A percentile compares a stretch with the other conserved stretches of the same genome.
phyloP scores from a whole-genome alignment of 768 basidiomycete genomes.

The Amanita thiersii region DNA sequence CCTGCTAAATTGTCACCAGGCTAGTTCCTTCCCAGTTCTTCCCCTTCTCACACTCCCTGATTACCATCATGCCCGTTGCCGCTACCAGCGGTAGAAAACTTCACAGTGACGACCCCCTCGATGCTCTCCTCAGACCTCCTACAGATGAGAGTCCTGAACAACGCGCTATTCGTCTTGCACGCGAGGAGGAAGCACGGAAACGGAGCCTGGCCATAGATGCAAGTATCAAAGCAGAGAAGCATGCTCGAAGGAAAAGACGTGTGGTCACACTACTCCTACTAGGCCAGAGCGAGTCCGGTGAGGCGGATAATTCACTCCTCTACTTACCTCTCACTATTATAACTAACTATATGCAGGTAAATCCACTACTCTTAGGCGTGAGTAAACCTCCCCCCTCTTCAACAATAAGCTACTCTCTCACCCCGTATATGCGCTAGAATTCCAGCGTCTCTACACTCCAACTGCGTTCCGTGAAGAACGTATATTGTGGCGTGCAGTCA shows the following conservation, averaged over 20 bases:
- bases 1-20: slow-evolving; percentile 13
- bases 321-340: slow-evolving; percentile 6
- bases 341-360: slow-evolving; percentile 40
- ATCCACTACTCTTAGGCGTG: slow-evolving; percentile 75
- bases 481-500: slow-evolving; percentile 75
- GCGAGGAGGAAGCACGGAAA: slow-evolving; percentile 59
- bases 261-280: slow-evolving; percentile 68
- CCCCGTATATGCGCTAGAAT: slow-evolving; percentile 39
- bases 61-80: slow-evolving; percentile 25
- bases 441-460: slow-evolving; percentile 68
- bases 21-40: slow-evolving; percentile 15
- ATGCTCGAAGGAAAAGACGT: slow-evolving; percentile 55
- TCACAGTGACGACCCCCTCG: slow-evolving; percentile 52
- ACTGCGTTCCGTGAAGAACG: slow-evolving; percentile 69
- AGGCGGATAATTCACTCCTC: slow-evolving; percentile 1
- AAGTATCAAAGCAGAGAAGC: slow-evolving; percentile 56
- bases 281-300: slow-evolving; percentile 79
- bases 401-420: neutral
- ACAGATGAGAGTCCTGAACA: slow-evolving; percentile 57
- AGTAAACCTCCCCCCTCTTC: slow-evolving; percentile 22
- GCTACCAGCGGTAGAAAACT: slow-evolving; percentile 8
- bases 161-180: slow-evolving; percentile 40
- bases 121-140: slow-evolving; percentile 57
- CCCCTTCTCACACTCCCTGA: slow-evolving; percentile 15
- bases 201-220: slow-evolving; percentile 71